These are phyloP conservation scores for Aspergillus sp. DNA, from an alignment of 2,329 filamentous ascomycete species.

Conservation along the genomic window DNA sequence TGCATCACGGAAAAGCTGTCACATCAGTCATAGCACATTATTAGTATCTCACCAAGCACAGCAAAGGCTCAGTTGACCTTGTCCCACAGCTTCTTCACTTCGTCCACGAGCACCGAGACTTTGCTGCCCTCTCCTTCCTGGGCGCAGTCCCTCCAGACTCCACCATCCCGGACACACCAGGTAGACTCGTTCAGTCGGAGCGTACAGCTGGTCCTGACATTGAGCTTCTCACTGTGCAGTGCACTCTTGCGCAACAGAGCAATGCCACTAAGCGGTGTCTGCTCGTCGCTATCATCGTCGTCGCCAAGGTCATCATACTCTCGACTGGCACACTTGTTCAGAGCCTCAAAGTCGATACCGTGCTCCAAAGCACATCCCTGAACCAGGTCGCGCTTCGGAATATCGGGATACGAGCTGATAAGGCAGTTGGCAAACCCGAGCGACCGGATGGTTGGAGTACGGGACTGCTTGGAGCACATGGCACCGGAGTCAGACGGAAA, in stretches of 20 bases:
- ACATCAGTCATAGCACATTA: constrained; percentile 3
- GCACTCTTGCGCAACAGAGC: constrained; percentile 48
- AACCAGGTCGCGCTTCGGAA: constrained; percentile 76
- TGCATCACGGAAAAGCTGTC: not conserved
- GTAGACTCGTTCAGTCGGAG: constrained; percentile 75
- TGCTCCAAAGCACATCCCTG: constrained; percentile 89
- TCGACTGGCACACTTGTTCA: constrained; percentile 79
- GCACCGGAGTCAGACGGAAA: constrained; percentile 34
- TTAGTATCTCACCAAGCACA: not conserved
- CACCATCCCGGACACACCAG: constrained; percentile 80
- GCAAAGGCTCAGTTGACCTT: constrained; percentile 28
- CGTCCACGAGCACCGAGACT: constrained; percentile 67
- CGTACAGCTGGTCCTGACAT: constrained; percentile 73
- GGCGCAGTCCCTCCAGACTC: constrained; percentile 77
- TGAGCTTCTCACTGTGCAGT: constrained; percentile 59
- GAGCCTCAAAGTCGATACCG: constrained; percentile 75
- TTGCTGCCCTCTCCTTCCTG: constrained; percentile 57
- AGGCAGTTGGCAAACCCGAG: constrained; percentile 95
- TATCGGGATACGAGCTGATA: constrained; percentile 70
- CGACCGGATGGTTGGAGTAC: constrained; percentile 72
- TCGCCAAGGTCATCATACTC: constrained; percentile 68
- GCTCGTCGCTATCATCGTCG: constrained; percentile 55
- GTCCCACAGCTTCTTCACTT: constrained; percentile 70
- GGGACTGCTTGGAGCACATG: constrained; percentile 55
- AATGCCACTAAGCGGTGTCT: constrained; percentile 56